Base-by-base conservation (phyloP, 129 eudicot species). In the Erigeron canadensis region DNA sequence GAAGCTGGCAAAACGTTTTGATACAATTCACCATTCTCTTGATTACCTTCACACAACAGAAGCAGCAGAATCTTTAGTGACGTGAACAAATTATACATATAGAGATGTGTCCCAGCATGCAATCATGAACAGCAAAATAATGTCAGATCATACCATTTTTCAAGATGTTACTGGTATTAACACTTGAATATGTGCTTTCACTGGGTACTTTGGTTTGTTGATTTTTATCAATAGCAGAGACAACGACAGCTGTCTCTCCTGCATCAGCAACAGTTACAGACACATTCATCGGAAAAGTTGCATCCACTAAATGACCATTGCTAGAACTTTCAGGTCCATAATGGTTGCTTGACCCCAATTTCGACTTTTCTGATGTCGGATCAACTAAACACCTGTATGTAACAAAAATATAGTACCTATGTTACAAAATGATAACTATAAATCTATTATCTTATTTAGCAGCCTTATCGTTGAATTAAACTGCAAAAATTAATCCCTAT, bases 171-270 rank as follows among this genome's bases (percentile, higher is more conserved):
- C 59, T 61, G 7, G 69, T 44, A 16, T 79, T 84, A 77, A 79
- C 66, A 46, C 10, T 65, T 72, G 91, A 62, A 34, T 77, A 19
- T 51, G 54, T 51, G 68, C 53, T 75, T 65, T 65, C 80, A 54
- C 41, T 48, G 19, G 75, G 63, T 78, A 66, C 72, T 73, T 76
- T 67, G 65, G 51, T 66, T 63, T 67, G 54, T 78, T 82, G 75
- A 50, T 82, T 76, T 67, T 71, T 73, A 48, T 83, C 90, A 79
- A 89, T 80, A 70, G 83, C 61, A 22, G 98, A 94, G 80, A 94
- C 85, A 64, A 94, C 93, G 10, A 94, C 83, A 76, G 95, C 97
- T 67, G 97, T 94, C 84, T 89, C 98, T 65, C 98, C 98, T 75
- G 81, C 87, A 82, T 85, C 97, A 70, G 97, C 97, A 70, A 89